phyloP scores from a whole-genome alignment of 352 stramenopile genomes.

The Phytophthora vignae region DNA sequence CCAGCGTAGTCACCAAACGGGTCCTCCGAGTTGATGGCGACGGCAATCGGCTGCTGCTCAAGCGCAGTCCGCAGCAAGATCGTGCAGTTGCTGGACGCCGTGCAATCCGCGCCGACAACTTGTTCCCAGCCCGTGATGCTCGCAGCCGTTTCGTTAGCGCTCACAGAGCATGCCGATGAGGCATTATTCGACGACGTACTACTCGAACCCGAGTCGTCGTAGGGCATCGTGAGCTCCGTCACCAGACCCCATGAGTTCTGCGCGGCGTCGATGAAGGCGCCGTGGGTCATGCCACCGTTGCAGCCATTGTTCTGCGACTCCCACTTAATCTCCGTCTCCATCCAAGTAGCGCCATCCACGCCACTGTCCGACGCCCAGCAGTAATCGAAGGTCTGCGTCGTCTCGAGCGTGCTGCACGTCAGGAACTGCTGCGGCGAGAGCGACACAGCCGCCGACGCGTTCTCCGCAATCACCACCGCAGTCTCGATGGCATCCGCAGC shows the following conservation, averaged over 20 bases:
- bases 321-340: conserved; percentile 73
- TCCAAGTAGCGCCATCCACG: conserved; percentile 59
- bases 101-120: conserved; percentile 68
- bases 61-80: conserved; percentile 64
- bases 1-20: conserved; percentile 76
- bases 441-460: conserved; percentile 62
- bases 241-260: conserved; percentile 69
- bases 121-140: conserved; percentile 80
- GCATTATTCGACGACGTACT: conserved; percentile 34
- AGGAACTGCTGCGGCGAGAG: conserved; percentile 85
- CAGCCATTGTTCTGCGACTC: conserved; percentile 82
- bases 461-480: conserved; percentile 70
- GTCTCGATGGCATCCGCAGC: conserved; percentile 83
- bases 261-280: conserved; percentile 77
- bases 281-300: conserved; percentile 85
- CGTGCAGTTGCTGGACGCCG: conserved; percentile 53
- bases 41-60: conserved; percentile 71
- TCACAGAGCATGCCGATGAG: conserved; percentile 44
- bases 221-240: conserved; percentile 77
- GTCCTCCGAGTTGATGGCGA: conserved; percentile 79
- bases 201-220: conserved; percentile 51
- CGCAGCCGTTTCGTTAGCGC: conserved; percentile 60
- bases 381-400: conserved; percentile 78
- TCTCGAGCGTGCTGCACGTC: conserved; percentile 69
- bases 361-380: conserved; percentile 66